Base-by-base conservation (phyloP, 208 protist species). In the Blechomonas ayalai region DNA sequence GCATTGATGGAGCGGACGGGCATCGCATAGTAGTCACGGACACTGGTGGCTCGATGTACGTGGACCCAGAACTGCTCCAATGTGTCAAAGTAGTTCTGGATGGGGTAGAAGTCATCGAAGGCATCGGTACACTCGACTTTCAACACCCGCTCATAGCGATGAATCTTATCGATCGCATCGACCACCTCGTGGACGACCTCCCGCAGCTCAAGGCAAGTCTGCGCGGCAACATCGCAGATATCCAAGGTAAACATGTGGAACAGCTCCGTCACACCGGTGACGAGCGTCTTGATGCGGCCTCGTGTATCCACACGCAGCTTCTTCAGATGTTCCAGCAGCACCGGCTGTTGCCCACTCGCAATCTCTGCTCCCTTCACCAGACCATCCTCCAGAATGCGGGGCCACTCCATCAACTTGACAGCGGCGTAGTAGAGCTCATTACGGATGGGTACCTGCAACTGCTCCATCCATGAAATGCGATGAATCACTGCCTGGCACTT, bases 51-150 rank as follows among this genome's bases (percentile, higher is more conserved):
- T 26, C 76, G 45, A 52, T 83, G 79, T 26, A 91, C 28, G 9
- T 62, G 38, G 24, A 48, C 52, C 82, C 86, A 95, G 58, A 81
- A 95, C 52, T 92, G 81, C 55, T 88, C 80, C 20, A 95, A 72
- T 15, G 72, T 72, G 18, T 90, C 82, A 60, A 91, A 91, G 8
- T 71, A 59, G 18, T 67, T 70, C 36, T 83, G 25, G 20, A 85
- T 36, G 3, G 70, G 54, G 25, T 73, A 55, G 37, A 85, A 65
- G 39, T 77, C 59, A 2, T 89, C 80, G 63, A 90, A 89, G 0
- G 54, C 54, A 46, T 88, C 70, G 10, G 55, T 61, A 4, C 29
- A 1, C 19, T 43, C 45, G 27, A 85, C 45, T 4, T 59, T 58
- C 0, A 92, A 52, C 19, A 67, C 62, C 16, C 51, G 31, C 42